Conservation (phyloP, 176 grass and related monocot genomes). For the Pharus latifolius region DNA sequence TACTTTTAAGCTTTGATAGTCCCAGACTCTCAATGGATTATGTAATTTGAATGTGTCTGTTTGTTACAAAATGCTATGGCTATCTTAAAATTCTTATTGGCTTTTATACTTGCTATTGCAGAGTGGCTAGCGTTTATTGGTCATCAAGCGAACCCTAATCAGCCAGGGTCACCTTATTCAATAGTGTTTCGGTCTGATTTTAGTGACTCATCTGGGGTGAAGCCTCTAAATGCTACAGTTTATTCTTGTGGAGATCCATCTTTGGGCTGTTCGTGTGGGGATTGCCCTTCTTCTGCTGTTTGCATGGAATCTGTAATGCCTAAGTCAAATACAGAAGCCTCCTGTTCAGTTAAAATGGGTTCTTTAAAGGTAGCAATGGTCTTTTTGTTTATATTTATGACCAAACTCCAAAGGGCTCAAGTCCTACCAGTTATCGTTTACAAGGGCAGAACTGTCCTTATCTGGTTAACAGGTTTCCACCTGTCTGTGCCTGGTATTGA, state of each 20-base stretch:
- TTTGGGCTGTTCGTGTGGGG: conserved; percentile 95
- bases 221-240: conserved; percentile 74
- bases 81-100: not conserved
- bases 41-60: conserved; percentile 10
- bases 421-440: too few relatives aligned
- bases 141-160: conserved; percentile 43
- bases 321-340: conserved; percentile 27
- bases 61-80: not conserved
- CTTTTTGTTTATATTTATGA: conserved; percentile 13
- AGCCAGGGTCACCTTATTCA: conserved; percentile 68
- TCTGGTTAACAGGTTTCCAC: not conserved
- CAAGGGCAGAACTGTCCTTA: not conserved
- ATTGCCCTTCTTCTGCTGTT: conserved; percentile 78
- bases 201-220: conserved; percentile 47
- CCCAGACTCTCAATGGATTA: not conserved
- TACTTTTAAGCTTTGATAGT: conserved; percentile 1
- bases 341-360: conserved; percentile 69
- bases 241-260: conserved; percentile 95
- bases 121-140: conserved; percentile 90
- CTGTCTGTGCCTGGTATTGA: not conserved
- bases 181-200: conserved; percentile 65
- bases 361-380: conserved; percentile 65
- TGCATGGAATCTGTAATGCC: conserved; percentile 41
- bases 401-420: not conserved
- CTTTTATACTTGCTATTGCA: conserved; percentile 37